Percentiles rank a stretch among this genome's conserved stretches.
These are phyloP conservation scores for Fusarium bulbicola DNA, from an alignment of 2,329 filamentous ascomycete genomes.

Conservation along the genomic window DNA sequence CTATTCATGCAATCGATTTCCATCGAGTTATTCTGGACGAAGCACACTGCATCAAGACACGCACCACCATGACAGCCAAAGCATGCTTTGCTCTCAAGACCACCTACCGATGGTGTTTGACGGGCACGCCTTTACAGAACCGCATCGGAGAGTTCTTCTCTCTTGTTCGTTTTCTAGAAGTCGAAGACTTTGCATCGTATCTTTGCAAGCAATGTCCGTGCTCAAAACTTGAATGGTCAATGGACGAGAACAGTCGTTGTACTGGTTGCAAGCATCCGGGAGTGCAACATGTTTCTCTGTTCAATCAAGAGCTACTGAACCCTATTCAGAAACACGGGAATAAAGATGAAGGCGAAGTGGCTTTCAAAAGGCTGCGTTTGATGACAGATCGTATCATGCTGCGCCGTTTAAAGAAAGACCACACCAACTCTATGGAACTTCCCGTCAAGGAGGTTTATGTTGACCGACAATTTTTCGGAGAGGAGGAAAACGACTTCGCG, in stretches of 20 bases:
- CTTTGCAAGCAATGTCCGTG: slow-evolving; percentile 90
- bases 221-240: slow-evolving; percentile 82
- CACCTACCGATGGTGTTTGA: slow-evolving; percentile 93
- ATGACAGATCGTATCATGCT: slow-evolving; percentile 96
- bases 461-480: slow-evolving; percentile 94
- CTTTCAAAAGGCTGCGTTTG: slow-evolving; percentile 83
- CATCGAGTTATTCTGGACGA: slow-evolving; percentile 95
- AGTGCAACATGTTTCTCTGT: slow-evolving; percentile 66
- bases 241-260: slow-evolving; percentile 77
- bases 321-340: slow-evolving; percentile 75
- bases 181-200: slow-evolving; percentile 90
- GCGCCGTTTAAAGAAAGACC: slow-evolving; percentile 90
- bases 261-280: slow-evolving; percentile 63
- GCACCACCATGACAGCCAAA: slow-evolving; percentile 90
- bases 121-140: slow-evolving; percentile 94
- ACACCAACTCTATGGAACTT: slow-evolving; percentile 94
- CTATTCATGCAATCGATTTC: slow-evolving; percentile 86
- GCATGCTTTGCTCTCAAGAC: slow-evolving; percentile 92
- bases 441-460: slow-evolving; percentile 94
- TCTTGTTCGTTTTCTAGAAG: slow-evolving; percentile 87
- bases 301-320: slow-evolving; percentile 94
- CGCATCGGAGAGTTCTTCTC: slow-evolving; percentile 98
- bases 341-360: slow-evolving; percentile 68
- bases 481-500: slow-evolving; percentile 95
- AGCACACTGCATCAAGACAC: slow-evolving; percentile 91